Percentiles rank a stretch among this genome's conserved stretches.
Conservation (phyloP, 805 yeast genomes). For the Vanderwaltozyma yarrowii region DNA sequence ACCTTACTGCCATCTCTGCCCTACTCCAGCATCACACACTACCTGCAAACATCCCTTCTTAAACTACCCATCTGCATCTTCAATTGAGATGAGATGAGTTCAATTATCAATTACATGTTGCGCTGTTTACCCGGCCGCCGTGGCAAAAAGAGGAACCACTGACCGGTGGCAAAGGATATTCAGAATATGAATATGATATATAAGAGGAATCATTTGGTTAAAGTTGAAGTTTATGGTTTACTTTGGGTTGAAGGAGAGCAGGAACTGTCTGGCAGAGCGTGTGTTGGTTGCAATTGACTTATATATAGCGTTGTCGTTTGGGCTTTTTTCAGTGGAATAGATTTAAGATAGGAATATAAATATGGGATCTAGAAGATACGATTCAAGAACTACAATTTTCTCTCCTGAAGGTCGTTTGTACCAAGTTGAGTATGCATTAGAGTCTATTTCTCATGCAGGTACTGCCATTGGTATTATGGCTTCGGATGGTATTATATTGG, state of each 20-base stretch:
- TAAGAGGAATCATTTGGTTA: neutral
- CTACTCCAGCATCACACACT: neutral
- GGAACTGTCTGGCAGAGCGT: too few relatives aligned
- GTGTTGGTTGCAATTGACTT: too few relatives aligned
- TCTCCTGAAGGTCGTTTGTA: constrained; percentile 98
- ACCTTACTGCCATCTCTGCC: neutral
- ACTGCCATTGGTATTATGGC: constrained; percentile 91
- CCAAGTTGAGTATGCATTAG: constrained; percentile 95
- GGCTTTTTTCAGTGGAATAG: too few relatives aligned
- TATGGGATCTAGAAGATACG: constrained; percentile 93
- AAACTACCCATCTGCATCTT: too few relatives aligned
- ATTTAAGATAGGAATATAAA: neutral
- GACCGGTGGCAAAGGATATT: neutral
- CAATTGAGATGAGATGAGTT: neutral
- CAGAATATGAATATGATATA: neutral
- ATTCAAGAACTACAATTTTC: constrained; percentile 95
- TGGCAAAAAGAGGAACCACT: too few relatives aligned
- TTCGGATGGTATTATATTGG: constrained; percentile 82
- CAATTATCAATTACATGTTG: too few relatives aligned
- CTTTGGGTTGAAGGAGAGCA: too few relatives aligned
- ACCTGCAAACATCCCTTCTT: too few relatives aligned
- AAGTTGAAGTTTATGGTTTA: too few relatives aligned
- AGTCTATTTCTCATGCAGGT: constrained; percentile 96
- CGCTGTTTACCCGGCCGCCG: too few relatives aligned
- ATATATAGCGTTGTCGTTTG: too few relatives aligned